A percentile compares a stretch with the other conserved stretches of the same genome.
Evolutionary conservation across 2,329 filamentous ascomycete species (phyloP).

Genomic region (Dichotomopilus funicola): DNA sequence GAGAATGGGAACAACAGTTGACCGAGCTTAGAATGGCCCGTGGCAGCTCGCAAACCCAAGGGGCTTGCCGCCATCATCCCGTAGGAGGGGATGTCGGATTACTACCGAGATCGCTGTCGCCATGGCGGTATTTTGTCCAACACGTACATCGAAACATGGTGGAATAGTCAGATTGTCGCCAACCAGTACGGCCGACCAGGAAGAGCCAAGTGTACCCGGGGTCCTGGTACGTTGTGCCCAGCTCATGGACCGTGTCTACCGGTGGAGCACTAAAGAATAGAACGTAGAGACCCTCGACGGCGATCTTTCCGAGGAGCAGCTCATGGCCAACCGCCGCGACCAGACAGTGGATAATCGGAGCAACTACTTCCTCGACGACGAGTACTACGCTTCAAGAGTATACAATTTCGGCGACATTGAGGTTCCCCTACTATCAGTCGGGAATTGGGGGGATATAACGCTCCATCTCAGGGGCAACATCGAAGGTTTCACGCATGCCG

Average conservation of each 20-base stretch:
- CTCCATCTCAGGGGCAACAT: conserved; percentile 65
- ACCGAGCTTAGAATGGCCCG: conserved; percentile 35
- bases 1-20: not conserved
- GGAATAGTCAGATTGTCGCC: conserved; percentile 57
- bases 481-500: conserved; percentile 56
- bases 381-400: conserved; percentile 59
- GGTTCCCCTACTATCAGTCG: conserved; percentile 60
- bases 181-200: conserved; percentile 59
- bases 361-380: conserved; percentile 54
- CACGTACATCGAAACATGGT: conserved; percentile 57
- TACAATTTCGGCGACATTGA: conserved; percentile 59
- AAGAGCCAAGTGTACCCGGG: conserved; percentile 26
- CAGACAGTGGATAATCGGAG: conserved; percentile 41
- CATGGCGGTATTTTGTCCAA: conserved; percentile 58
- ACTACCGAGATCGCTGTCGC: conserved; percentile 50
- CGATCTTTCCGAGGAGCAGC: conserved; percentile 46
- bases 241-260: not conserved
- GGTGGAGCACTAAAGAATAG: not conserved
- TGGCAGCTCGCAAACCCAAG: conserved; percentile 40
- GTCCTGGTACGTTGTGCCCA: not conserved
- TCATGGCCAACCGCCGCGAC: conserved; percentile 42
- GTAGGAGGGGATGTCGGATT: conserved; percentile 49
- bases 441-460: conserved; percentile 65
- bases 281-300: conserved; percentile 49
- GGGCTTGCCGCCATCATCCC: conserved; percentile 43